phyloP scores from a whole-genome alignment of 2,329 filamentous ascomycete genomes.

The Fonsecaea monophora region DNA sequence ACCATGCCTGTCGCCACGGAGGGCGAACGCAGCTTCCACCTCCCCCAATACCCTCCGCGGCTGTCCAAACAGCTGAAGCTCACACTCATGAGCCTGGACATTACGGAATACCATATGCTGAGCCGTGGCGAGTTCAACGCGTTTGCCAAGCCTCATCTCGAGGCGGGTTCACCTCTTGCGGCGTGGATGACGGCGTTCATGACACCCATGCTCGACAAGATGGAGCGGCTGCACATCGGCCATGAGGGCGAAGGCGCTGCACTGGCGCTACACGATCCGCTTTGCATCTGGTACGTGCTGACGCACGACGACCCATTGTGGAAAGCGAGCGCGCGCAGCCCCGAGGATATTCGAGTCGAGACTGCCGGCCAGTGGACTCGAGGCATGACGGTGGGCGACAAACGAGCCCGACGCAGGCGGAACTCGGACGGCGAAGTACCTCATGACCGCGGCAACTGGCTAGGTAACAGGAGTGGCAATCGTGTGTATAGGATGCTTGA shows the following conservation, averaged over 20 bases:
- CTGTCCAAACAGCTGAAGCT: slow-evolving; percentile 70
- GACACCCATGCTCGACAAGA: slow-evolving; percentile 71
- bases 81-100: slow-evolving; percentile 76
- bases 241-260: slow-evolving; percentile 57
- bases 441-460: slow-evolving; percentile 78
- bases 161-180: slow-evolving; percentile 69
- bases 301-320: slow-evolving; percentile 53
- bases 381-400: slow-evolving; percentile 87
- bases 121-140: slow-evolving; percentile 65
- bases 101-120: slow-evolving; percentile 74
- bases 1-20: slow-evolving; percentile 75
- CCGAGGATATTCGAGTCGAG: slow-evolving; percentile 87
- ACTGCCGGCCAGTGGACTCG: slow-evolving; percentile 92
- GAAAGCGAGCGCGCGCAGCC: slow-evolving; percentile 57
- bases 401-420: slow-evolving; percentile 59
- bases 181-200: slow-evolving; percentile 77
- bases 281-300: slow-evolving; percentile 80
- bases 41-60: slow-evolving; percentile 68
- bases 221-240: slow-evolving; percentile 67
- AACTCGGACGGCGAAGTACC: slow-evolving; percentile 63
- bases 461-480: slow-evolving; percentile 77
- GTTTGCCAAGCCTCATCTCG: slow-evolving; percentile 62
- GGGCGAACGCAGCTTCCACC: slow-evolving; percentile 46
- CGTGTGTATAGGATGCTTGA: slow-evolving; percentile 74
- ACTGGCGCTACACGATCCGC: slow-evolving; percentile 75